These are phyloP conservation scores for Fagus sylvatica DNA, from an alignment of 306 rosid species.

Conservation along the genomic window DNA sequence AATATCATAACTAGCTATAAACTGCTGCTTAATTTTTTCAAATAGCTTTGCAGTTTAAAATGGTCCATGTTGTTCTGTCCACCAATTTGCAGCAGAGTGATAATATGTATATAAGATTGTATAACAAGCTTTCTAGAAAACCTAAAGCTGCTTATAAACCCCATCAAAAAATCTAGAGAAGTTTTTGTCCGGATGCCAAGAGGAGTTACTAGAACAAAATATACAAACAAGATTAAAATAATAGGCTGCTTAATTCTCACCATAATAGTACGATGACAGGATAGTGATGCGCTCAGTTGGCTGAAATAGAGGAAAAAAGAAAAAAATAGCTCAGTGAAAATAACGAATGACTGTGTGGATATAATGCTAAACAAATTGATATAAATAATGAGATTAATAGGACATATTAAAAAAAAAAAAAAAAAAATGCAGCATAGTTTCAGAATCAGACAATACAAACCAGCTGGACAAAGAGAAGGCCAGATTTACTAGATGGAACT, in stretches of 20 bases:
- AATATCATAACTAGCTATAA: neutral
- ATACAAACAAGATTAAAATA: neutral
- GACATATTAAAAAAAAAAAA: neutral
- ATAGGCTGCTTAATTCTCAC: slow-evolving; percentile 46
- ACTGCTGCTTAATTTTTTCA: neutral
- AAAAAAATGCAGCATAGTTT: neutral
- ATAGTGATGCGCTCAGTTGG: slow-evolving; percentile 83
- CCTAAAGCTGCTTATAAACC: neutral
- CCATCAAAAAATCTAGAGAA: neutral
- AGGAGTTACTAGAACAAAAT: neutral
- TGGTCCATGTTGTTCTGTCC: neutral
- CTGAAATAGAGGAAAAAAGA: slow-evolving; percentile 43
- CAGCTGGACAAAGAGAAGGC: slow-evolving; percentile 9
- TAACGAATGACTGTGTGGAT: slow-evolving; percentile 3
- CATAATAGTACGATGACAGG: slow-evolving; percentile 85
- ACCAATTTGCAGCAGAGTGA: neutral
- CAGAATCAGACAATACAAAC: neutral
- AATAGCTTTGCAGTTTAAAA: neutral
- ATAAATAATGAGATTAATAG: neutral
- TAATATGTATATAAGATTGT: neutral
- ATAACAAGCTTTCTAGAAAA: neutral
- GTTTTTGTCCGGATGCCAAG: neutral
- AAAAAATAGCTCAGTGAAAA: slow-evolving; percentile 7
- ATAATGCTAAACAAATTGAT: slow-evolving; percentile 12
- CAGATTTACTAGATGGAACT: neutral